Percentiles rank a stretch among this genome's conserved stretches.
Evolutionary conservation across 768 basidiomycete species (phyloP).

Genomic region (Serendipita sp.): DNA sequence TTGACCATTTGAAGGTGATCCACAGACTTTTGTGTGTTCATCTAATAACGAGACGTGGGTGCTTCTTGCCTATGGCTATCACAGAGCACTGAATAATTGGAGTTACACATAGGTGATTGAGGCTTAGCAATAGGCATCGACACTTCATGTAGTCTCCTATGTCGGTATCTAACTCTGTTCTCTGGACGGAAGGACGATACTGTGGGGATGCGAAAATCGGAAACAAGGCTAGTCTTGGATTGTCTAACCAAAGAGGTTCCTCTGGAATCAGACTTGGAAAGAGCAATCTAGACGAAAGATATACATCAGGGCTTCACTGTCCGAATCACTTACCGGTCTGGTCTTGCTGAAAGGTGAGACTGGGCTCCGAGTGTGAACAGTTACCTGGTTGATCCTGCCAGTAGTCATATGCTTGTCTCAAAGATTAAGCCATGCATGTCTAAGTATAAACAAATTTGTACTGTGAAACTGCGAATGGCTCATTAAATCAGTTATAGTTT

Average conservation of each 20-base stretch:
- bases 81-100: constrained; percentile 21
- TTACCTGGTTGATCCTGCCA: constrained; percentile 76
- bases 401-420: constrained; percentile 75
- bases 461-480: constrained; percentile 69
- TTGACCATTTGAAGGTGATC: not conserved
- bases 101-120: constrained; percentile 19
- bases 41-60: constrained; percentile 15
- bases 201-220: constrained; percentile 31
- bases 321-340: constrained; percentile 10
- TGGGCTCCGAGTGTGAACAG: constrained; percentile 24
- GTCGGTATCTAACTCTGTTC: constrained; percentile 19
- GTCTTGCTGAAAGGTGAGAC: constrained; percentile 9
- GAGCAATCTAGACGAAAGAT: constrained; percentile 13
- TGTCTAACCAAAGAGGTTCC: constrained; percentile 11
- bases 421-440: constrained; percentile 75
- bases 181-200: constrained; percentile 18
- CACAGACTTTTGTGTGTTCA: not conserved
- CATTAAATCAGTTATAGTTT: constrained; percentile 74
- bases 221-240: constrained; percentile 22
- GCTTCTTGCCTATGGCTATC: constrained; percentile 24
- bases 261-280: constrained; percentile 11
- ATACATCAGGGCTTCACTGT: constrained; percentile 7
- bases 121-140: constrained; percentile 10
- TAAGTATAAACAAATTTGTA: constrained; percentile 58
- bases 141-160: constrained; percentile 20